Conservation (phyloP, 768 basidiomycete species). For the Cystofilobasidium bisporidii region DNA sequence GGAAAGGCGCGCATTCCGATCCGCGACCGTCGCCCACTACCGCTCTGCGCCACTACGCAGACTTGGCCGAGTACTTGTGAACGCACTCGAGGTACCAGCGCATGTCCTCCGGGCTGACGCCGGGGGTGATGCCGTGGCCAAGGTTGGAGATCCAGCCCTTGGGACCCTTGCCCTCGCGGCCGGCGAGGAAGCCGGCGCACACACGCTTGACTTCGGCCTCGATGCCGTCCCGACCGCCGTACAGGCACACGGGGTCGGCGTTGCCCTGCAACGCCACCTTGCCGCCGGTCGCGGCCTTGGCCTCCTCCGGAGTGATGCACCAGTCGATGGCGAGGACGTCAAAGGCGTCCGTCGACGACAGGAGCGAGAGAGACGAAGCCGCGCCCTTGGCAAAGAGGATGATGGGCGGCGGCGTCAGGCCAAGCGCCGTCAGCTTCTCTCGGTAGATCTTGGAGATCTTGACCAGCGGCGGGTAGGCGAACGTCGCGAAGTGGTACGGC, state of each 20-base stretch:
- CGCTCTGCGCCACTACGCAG: not conserved
- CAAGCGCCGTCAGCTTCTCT: constrained; percentile 48
- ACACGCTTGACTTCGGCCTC: constrained; percentile 74
- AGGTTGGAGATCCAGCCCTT: constrained; percentile 93
- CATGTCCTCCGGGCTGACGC: constrained; percentile 83
- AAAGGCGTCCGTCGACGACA: constrained; percentile 62
- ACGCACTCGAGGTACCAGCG: constrained; percentile 78
- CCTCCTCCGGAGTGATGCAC: constrained; percentile 68
- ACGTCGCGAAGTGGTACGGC: constrained; percentile 70
- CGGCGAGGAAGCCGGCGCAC: constrained; percentile 59
- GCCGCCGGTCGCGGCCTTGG: constrained; percentile 51
- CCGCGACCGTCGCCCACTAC: too few species aligned
- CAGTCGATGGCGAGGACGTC: constrained; percentile 87
- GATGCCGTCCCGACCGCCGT: constrained; percentile 77
- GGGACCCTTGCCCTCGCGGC: constrained; percentile 44
- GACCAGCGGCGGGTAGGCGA: constrained; percentile 68
- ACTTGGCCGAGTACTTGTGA: constrained; percentile 36
- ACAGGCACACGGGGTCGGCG: constrained; percentile 77
- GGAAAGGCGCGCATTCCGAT: too few species aligned
- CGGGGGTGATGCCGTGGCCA: constrained; percentile 94
- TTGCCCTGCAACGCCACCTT: constrained; percentile 75
- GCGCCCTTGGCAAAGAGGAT: constrained; percentile 94
- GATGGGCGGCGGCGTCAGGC: constrained; percentile 60
- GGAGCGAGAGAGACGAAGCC: constrained; percentile 55
- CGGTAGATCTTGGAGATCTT: constrained; percentile 66